These are phyloP conservation scores for Jacaranda copaia DNA, from an alignment of 257 asterid species.

Conservation along the genomic window DNA sequence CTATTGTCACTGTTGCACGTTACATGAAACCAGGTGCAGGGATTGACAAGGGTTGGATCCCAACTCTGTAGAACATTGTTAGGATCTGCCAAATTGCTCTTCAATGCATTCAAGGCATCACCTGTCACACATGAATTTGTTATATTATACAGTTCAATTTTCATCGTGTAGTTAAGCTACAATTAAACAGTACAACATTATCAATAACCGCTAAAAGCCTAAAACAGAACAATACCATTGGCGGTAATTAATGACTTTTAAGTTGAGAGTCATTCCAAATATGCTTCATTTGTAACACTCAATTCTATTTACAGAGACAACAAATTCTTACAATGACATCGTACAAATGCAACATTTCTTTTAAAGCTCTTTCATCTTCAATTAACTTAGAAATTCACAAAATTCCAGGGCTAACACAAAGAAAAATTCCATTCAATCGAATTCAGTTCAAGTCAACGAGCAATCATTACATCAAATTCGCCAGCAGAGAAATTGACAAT, in stretches of 20 bases:
- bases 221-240: not conserved
- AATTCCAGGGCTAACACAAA: constrained; percentile 10
- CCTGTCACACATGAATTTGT: constrained; percentile 56
- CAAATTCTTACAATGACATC: constrained; percentile 3
- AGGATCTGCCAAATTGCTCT: constrained; percentile 84
- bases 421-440: constrained; percentile 3
- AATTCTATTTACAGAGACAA: not conserved
- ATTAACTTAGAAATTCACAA: constrained; percentile 5
- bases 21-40: constrained; percentile 98
- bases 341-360: not conserved
- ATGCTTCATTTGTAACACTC: constrained; percentile 12
- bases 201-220: constrained; percentile 20
- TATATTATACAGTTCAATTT: not conserved
- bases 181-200: constrained; percentile 1
- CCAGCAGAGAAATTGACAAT: constrained; percentile 14
- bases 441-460: constrained; percentile 41
- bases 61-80: constrained; percentile 93
- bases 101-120: constrained; percentile 88
- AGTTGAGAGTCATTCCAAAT: not conserved
- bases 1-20: constrained; percentile 83
- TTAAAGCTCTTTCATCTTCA: not conserved
- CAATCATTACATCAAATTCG: constrained; percentile 34
- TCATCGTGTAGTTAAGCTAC: not conserved
- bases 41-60: constrained; percentile 97
- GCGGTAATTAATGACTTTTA: not conserved